Base-by-base conservation (phyloP, 345 rosid genomes). In the Abelmoschus esculentus region DNA sequence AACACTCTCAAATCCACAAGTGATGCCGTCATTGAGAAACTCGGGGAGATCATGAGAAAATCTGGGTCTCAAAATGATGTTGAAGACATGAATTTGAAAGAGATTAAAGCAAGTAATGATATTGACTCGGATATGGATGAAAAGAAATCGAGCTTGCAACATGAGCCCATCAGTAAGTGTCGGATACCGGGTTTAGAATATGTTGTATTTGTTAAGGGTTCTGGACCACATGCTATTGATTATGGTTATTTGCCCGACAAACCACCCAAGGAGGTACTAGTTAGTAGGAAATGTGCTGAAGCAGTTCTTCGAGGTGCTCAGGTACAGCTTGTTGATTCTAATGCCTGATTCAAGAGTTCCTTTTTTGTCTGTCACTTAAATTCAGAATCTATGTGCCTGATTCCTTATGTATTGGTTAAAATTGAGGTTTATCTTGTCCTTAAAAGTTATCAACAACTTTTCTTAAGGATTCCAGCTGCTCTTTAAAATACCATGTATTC, bases 241-340 rank as follows among this genome's bases (percentile, higher is more conserved):
- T 91, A 95, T 74, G 89, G 79, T 31, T 77, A 62, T 79, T 71
- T 72, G 18, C 72, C 80, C 34, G 89, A 80, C 10, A 77, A 57
- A 34, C 85, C 93, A 34, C 95, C 85, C 0, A 95, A 95, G 77
- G 99, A 95, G 82, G 96, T 91, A 12, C 79, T 95, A n/a, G 98
- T 95, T 42, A 90, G 99, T 72, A 85, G 98, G 73, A 95, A 95
- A 81, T 95, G 99, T 76, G 98, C 96, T 71, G 99, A 95, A 80
- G 92, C 99, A 50, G 98, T 95, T 85, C 96, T 95, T 47, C 88
- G 98, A 58, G 99, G 99, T 76, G 99, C 99, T 73, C 97, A 91
- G 96, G 99, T 93, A 70, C 44, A 66, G 47, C 56, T 0, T 26
- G 31, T 53, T 57, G 40, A 47, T 46, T 44, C 38, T 49, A 52